A percentile compares a stretch with the other conserved stretches of the same genome.
phyloP scores from a whole-genome alignment of 169 alveolate genomes.

The Ichthyophthirius multifiliis region DNA sequence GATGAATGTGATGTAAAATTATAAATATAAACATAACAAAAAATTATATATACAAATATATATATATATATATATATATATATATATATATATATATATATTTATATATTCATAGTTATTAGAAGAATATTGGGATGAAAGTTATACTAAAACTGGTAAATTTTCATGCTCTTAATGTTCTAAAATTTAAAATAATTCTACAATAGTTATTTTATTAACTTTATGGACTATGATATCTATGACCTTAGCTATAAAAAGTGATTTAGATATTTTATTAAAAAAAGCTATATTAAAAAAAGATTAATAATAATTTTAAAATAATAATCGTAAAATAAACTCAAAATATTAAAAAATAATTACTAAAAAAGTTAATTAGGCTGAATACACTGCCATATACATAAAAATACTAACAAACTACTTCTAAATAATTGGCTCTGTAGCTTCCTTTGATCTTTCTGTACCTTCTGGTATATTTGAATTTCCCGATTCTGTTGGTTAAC shows the following conservation, averaged over 20 bases:
- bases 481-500: background rate
- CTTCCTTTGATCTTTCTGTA: background rate
- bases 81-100: background rate
- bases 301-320: background rate
- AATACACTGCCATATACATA: background rate
- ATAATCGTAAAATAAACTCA: background rate
- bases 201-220: background rate
- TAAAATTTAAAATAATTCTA: background rate
- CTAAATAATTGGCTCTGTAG: background rate
- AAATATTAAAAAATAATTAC: background rate
- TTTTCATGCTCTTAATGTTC: background rate
- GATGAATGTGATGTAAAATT: background rate
- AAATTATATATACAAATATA: too few relatives aligned
- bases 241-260: background rate
- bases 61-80: too few relatives aligned
- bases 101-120: background rate
- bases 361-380: too few relatives aligned
- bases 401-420: background rate
- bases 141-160: background rate
- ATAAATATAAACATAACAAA: too few relatives aligned
- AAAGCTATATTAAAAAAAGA: background rate
- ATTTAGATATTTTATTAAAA: background rate
- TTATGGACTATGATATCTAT: background rate
- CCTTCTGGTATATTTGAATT: constrained; percentile 5
- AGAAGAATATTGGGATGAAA: background rate